Conservation (phyloP, 2,329 filamentous ascomycete genomes). For the Exophiala lecanii-corni region DNA sequence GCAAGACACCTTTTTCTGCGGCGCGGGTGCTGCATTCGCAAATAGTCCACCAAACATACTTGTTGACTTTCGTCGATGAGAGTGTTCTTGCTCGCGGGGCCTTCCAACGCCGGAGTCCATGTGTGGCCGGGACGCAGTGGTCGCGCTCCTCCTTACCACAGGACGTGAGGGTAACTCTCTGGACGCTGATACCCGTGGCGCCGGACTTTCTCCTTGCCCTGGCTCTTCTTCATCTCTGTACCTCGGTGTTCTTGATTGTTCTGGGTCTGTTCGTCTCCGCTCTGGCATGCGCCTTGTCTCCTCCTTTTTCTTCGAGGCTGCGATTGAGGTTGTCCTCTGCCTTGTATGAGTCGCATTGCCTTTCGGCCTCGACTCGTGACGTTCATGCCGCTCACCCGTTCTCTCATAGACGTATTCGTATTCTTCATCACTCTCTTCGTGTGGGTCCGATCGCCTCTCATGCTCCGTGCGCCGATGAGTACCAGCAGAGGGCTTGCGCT, state of each 20-base stretch:
- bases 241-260: conserved; percentile 2
- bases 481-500: background rate
- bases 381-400: background rate
- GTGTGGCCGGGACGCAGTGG: conserved; percentile 10
- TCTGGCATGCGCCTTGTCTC: conserved; percentile 8
- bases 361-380: background rate
- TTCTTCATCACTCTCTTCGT: conserved; percentile 16
- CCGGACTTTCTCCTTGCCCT: background rate
- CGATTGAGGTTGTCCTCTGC: background rate
- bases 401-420: conserved; percentile 19
- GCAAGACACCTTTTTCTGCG: conserved; percentile 58
- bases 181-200: background rate
- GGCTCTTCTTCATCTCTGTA: conserved; percentile 6
- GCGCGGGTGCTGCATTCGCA: conserved; percentile 14
- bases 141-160: conserved; percentile 18
- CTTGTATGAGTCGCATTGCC: conserved; percentile 1
- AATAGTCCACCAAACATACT: conserved; percentile 18
- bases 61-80: conserved; percentile 8
- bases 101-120: conserved; percentile 9
- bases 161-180: conserved; percentile 6
- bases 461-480: conserved; percentile 9
- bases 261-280: conserved; percentile 20
- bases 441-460: background rate
- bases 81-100: conserved; percentile 5
- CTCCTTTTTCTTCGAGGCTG: conserved; percentile 2